Conservation (phyloP, 2,329 filamentous ascomycete species). For the Penicillium olsonii region DNA sequence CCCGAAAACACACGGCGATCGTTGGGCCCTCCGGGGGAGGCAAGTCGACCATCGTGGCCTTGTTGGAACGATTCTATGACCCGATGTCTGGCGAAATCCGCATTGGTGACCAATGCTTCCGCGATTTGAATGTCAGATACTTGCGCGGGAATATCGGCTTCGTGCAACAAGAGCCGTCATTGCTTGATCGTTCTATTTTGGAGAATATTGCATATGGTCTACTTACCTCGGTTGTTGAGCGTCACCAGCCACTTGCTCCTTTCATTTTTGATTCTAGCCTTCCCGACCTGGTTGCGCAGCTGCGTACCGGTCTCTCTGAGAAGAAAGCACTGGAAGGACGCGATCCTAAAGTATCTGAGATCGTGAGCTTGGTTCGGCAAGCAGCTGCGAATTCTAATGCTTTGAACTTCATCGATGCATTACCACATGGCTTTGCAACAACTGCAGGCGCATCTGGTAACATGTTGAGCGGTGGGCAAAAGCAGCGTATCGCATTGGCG, state of each 20-base stretch:
- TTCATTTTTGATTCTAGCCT: slow-evolving; percentile 30
- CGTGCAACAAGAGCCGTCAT: slow-evolving; percentile 55
- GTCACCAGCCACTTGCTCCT: slow-evolving; percentile 30
- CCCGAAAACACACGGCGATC: slow-evolving; percentile 45
- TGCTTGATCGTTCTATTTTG: slow-evolving; percentile 54
- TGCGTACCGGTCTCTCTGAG: not conserved
- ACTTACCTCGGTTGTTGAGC: slow-evolving; percentile 50
- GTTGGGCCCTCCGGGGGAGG: slow-evolving; percentile 55
- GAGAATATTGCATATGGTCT: slow-evolving; percentile 58
- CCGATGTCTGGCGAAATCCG: slow-evolving; percentile 32
- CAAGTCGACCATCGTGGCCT: slow-evolving; percentile 50
- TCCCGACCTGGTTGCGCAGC: slow-evolving; percentile 23
- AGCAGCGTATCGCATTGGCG: not conserved
- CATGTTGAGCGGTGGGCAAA: not conserved
- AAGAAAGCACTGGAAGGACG: not conserved
- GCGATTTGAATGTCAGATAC: slow-evolving; percentile 36
- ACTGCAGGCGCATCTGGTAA: slow-evolving; percentile 37
- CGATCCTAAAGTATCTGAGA: not conserved
- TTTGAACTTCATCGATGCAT: not conserved
- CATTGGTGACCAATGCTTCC: slow-evolving; percentile 32
- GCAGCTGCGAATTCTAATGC: not conserved
- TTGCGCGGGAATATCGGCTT: slow-evolving; percentile 39
- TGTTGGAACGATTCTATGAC: slow-evolving; percentile 42
- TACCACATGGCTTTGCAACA: slow-evolving; percentile 4
- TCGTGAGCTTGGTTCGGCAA: not conserved